Conservation (phyloP, 2,329 filamentous ascomycete species). For the Aspergillus puulaauensis region DNA sequence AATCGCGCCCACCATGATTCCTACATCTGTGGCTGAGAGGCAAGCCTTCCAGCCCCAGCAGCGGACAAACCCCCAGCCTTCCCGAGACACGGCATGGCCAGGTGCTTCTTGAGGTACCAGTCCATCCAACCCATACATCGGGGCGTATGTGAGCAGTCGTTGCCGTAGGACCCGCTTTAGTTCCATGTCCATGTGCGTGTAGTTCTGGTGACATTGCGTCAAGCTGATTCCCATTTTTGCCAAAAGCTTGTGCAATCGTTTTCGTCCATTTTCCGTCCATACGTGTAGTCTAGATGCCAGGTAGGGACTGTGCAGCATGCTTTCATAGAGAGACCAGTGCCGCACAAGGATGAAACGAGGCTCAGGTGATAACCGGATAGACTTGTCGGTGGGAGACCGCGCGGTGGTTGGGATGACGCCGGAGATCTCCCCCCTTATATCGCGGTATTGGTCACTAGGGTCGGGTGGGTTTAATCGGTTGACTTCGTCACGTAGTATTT, state of each 20-base stretch:
- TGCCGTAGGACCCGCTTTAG: conserved; percentile 83
- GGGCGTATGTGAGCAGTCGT: conserved; percentile 86
- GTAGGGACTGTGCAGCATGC: conserved; percentile 96
- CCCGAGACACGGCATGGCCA: conserved; percentile 70
- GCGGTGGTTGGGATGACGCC: conserved; percentile 90
- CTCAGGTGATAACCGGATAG: conserved; percentile 89
- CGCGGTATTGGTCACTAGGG: conserved; percentile 56
- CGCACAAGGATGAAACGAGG: conserved; percentile 88
- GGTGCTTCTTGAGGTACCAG: conserved; percentile 79
- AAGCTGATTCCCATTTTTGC: conserved; percentile 98
- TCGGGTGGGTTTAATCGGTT: conserved; percentile 84
- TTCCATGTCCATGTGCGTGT: conserved; percentile 98
- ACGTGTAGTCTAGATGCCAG: conserved; percentile 88
- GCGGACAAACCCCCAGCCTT: conserved; percentile 94
- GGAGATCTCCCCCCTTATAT: conserved; percentile 64
- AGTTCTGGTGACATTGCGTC: conserved; percentile 90
- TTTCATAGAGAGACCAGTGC: conserved; percentile 97
- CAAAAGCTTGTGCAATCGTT: conserved; percentile 86
- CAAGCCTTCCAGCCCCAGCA: conserved; percentile 98
- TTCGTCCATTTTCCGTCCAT: conserved; percentile 87
- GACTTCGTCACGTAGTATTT: conserved; percentile 88
- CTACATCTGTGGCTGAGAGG: conserved; percentile 87
- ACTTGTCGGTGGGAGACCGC: conserved; percentile 82
- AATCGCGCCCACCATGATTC: conserved; percentile 87
- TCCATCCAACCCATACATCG: conserved; percentile 89